These are phyloP conservation scores for Cucurbitaria berberidis DNA, from an alignment of 2,329 filamentous ascomycete genomes.

Conservation along the genomic window DNA sequence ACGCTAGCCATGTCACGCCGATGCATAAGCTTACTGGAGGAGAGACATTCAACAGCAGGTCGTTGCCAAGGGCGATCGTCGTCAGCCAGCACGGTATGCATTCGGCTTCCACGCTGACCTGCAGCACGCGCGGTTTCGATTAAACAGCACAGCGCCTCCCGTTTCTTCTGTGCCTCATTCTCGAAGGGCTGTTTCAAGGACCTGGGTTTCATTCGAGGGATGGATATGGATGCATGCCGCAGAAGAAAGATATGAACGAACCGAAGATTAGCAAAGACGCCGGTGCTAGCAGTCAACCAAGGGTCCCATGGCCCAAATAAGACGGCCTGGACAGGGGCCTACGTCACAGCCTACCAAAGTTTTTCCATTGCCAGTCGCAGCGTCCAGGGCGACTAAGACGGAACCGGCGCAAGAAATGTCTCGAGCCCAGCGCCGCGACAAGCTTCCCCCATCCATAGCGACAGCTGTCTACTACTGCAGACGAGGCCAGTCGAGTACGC, in stretches of 20 bases:
- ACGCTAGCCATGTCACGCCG: constrained; percentile 18
- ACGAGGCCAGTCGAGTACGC: neutral
- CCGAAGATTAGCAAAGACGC: constrained; percentile 19
- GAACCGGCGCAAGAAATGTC: neutral
- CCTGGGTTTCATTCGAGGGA: constrained; percentile 16
- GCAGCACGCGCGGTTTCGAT: constrained; percentile 22
- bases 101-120: constrained; percentile 6
- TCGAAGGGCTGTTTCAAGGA: constrained; percentile 20
- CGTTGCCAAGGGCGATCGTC: constrained; percentile 1
- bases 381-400: constrained; percentile 6
- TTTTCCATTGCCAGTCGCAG: constrained; percentile 10
- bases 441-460: neutral
- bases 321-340: constrained; percentile 2
- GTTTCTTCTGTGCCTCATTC: constrained; percentile 17
- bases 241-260: constrained; percentile 13
- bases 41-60: constrained; percentile 20
- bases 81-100: constrained; percentile 11
- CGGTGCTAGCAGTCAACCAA: constrained; percentile 12
- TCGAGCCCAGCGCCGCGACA: neutral
- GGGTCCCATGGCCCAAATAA: constrained; percentile 13
- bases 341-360: constrained; percentile 25
- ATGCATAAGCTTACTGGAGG: constrained; percentile 29
- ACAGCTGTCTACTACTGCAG: neutral
- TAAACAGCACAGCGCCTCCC: constrained; percentile 9
- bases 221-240: too few relatives aligned